Evolutionary conservation across 495 filamentous ascomycete genomes (phyloP).

Genomic region (Hypomontagnella submonticulosa): DNA sequence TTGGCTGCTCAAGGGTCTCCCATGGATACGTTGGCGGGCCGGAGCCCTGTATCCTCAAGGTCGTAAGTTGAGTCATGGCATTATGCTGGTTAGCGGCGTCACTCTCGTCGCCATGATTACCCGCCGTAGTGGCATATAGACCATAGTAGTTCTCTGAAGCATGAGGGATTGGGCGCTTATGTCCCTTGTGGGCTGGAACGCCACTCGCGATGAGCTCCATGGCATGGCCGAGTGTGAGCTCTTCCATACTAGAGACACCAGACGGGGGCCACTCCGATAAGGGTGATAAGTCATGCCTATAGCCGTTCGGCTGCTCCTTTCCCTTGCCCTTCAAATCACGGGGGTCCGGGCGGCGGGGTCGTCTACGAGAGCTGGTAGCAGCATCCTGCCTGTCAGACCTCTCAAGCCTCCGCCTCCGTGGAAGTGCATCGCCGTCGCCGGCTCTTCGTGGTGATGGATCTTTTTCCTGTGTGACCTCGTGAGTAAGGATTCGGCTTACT

Average conservation of each 20-base stretch:
- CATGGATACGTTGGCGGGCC: conserved; percentile 62
- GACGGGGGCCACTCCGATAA: conserved; percentile 61
- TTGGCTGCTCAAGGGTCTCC: conserved; percentile 74
- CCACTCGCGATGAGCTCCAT: conserved; percentile 60
- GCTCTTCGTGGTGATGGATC: conserved; percentile 38
- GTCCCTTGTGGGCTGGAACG: conserved; percentile 59
- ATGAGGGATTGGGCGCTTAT: conserved; percentile 59
- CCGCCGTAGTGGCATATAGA: conserved; percentile 59
- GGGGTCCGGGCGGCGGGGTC: conserved; percentile 54
- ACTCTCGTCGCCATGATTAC: conserved; percentile 57
- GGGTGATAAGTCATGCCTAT: conserved; percentile 51
- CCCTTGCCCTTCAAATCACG: conserved; percentile 57
- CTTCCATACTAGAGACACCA: conserved; percentile 55
- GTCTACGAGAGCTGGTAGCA: conserved; percentile 46
- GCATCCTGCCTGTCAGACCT: conserved; percentile 21
- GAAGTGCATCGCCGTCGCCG: conserved; percentile 48
- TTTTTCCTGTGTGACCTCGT: conserved; percentile 43
- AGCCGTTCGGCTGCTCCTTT: conserved; percentile 48
- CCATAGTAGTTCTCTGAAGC: conserved; percentile 61
- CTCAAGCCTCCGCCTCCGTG: conserved; percentile 35
- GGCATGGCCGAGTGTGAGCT: conserved; percentile 57
- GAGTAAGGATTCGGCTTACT: conserved; percentile 17
- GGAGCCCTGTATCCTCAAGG: conserved; percentile 53
- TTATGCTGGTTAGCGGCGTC: conserved; percentile 59
- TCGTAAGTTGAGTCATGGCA: conserved; percentile 62